Percentiles rank a stretch among this genome's conserved stretches.
These are phyloP conservation scores for Microbotryomycetes sp. DNA, from an alignment of 1,284 basidiomycete species.

Conservation along the genomic window DNA sequence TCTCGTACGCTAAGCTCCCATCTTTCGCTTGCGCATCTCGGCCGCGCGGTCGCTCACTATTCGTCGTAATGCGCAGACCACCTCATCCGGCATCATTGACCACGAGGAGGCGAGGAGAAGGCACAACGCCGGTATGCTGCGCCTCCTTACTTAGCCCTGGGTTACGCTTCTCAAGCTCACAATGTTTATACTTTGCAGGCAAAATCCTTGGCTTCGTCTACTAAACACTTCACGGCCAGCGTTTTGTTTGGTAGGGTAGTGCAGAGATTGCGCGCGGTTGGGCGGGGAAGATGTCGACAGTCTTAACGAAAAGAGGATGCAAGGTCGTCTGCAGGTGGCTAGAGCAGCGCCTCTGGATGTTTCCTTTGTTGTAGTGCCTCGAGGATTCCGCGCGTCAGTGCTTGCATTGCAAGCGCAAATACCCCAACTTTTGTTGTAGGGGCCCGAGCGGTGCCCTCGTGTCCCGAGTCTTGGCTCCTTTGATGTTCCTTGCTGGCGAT, in stretches of 20 bases:
- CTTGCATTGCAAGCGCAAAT: no score
- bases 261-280: no score
- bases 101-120: slow-evolving; percentile 99
- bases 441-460: no score
- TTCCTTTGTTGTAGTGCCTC: not conserved
- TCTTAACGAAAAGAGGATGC: no score
- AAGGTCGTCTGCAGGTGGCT: no score
- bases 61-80: slow-evolving; percentile 55
- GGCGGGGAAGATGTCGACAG: no score
- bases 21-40: not conserved
- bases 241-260: no score
- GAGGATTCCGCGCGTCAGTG: not conserved
- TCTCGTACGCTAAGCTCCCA: slow-evolving; percentile 51
- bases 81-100: slow-evolving; percentile 96
- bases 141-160: not conserved
- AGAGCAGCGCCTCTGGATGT: not conserved
- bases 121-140: slow-evolving; percentile 64
- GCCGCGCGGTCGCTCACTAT: slow-evolving; percentile 2
- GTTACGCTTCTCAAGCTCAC: not conserved
- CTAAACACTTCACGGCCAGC: not conserved
- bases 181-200: slow-evolving; percentile 2
- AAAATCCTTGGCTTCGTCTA: slow-evolving; percentile 21
- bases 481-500: no score
- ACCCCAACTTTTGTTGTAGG: no score
- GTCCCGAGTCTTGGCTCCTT: no score